phyloP scores from a whole-genome alignment of 306 rosid species.

The Trifolium fragiferum region DNA sequence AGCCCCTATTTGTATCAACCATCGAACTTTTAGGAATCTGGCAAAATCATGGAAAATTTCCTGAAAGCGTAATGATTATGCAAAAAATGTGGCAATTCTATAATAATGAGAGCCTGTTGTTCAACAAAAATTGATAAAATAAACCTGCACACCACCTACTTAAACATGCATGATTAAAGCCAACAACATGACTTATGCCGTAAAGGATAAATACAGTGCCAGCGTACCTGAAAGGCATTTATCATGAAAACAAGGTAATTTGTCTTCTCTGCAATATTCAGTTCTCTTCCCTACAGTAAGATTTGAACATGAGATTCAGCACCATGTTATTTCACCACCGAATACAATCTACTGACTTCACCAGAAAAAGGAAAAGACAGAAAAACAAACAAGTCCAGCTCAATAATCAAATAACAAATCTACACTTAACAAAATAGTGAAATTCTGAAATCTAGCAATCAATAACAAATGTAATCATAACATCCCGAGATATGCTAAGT shows the following conservation, averaged over 20 bases:
- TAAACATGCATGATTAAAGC: slow-evolving; percentile 10
- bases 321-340: slow-evolving; percentile 22
- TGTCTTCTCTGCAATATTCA: slow-evolving; percentile 87
- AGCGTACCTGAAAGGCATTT: slow-evolving; percentile 89
- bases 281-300: slow-evolving; percentile 80
- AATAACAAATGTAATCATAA: neutral
- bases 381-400: slow-evolving; percentile 3
- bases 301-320: slow-evolving; percentile 40
- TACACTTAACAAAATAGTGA: slow-evolving; percentile 11
- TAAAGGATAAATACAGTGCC: slow-evolving; percentile 27
- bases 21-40: slow-evolving; percentile 27
- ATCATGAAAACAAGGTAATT: slow-evolving; percentile 96
- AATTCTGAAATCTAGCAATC: neutral
- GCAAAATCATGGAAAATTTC: slow-evolving; percentile 18
- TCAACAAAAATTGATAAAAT: slow-evolving; percentile 18
- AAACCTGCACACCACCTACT: slow-evolving; percentile 1
- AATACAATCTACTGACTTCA: slow-evolving; percentile 13
- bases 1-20: neutral
- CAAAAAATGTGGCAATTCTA: neutral
- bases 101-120: neutral
- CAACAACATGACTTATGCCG: neutral
- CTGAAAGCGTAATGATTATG: slow-evolving; percentile 1
- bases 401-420: slow-evolving; percentile 3
- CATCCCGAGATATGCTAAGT: neutral
- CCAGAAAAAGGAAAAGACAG: neutral